phyloP scores from a whole-genome alignment of 169 alveolate species.

The Theileria annulata region DNA sequence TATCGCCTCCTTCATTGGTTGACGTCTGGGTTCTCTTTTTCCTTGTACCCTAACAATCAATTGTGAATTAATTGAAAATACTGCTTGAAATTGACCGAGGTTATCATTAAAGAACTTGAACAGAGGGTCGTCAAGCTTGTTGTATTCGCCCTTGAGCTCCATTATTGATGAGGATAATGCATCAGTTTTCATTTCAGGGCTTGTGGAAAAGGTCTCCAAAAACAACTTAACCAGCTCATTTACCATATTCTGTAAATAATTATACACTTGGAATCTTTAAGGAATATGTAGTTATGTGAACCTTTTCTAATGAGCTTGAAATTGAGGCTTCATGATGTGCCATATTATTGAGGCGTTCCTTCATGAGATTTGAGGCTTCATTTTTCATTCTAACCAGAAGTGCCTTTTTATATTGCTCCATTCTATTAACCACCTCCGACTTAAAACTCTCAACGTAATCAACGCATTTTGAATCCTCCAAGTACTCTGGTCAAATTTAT shows the following conservation, averaged over 20 bases:
- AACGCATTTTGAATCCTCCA: slow-evolving; percentile 57
- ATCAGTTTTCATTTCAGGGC: slow-evolving; percentile 42
- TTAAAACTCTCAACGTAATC: slow-evolving; percentile 52
- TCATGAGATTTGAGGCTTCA: slow-evolving; percentile 48
- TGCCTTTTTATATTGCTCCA: slow-evolving; percentile 55
- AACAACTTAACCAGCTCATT: slow-evolving; percentile 50
- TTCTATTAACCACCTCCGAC: slow-evolving; percentile 41
- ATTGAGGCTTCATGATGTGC: slow-evolving; percentile 47
- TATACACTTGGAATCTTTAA: not conserved
- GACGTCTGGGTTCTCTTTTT: not conserved
- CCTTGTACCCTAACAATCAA: too few species aligned
- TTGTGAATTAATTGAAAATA: slow-evolving; percentile 4
- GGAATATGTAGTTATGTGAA: not conserved
- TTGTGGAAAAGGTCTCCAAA: slow-evolving; percentile 31
- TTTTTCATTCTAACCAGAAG: slow-evolving; percentile 48
- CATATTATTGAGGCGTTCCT: slow-evolving; percentile 42
- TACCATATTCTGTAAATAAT: slow-evolving; percentile 32
- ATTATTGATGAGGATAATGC: slow-evolving; percentile 44
- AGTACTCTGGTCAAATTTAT: slow-evolving; percentile 64
- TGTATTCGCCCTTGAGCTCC: slow-evolving; percentile 36
- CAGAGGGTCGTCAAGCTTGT: slow-evolving; percentile 38
- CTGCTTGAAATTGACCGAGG: slow-evolving; percentile 43
- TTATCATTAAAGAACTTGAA: slow-evolving; percentile 49
- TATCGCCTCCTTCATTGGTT: slow-evolving; percentile 24
- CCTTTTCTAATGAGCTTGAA: slow-evolving; percentile 46